Percentiles rank a stretch among this genome's conserved stretches.
phyloP scores from a whole-genome alignment of 148 eudicot genomes.

The Hydrangea macrophylla region DNA sequence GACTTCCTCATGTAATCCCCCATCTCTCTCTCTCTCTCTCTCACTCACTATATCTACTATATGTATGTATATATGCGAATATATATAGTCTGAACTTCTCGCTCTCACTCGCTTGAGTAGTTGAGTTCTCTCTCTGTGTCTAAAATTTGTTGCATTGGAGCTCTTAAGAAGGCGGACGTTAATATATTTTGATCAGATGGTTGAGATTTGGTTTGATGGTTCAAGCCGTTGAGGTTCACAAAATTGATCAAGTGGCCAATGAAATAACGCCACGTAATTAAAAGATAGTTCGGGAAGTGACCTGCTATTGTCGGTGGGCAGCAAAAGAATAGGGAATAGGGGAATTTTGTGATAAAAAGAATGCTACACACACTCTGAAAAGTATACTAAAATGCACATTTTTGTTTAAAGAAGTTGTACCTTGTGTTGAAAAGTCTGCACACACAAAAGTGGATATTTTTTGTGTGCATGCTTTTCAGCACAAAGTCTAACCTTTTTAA shows the following conservation, averaged over 20 bases:
- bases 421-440: too few relatives aligned
- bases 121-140: neutral
- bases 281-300: neutral
- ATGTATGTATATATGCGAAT: neutral
- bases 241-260: too few relatives aligned
- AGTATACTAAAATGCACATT: too few relatives aligned
- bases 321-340: too few relatives aligned
- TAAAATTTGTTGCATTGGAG: neutral
- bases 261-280: constrained; percentile 15
- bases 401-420: too few relatives aligned
- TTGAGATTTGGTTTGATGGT: constrained; percentile 24
- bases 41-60: neutral
- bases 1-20: neutral
- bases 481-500: too few relatives aligned
- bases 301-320: constrained; percentile 28
- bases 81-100: constrained; percentile 1
- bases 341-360: too few relatives aligned
- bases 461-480: too few relatives aligned
- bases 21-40: neutral
- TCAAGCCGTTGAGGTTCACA: constrained; percentile 5
- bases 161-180: constrained; percentile 4
- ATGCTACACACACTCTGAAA: too few relatives aligned
- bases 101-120: neutral
- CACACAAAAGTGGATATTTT: too few relatives aligned
- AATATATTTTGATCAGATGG: constrained; percentile 29